Evolutionary conservation across 2,329 filamentous ascomycete genomes (phyloP).

Genomic region (Neoscytalidium dimidiatum): DNA sequence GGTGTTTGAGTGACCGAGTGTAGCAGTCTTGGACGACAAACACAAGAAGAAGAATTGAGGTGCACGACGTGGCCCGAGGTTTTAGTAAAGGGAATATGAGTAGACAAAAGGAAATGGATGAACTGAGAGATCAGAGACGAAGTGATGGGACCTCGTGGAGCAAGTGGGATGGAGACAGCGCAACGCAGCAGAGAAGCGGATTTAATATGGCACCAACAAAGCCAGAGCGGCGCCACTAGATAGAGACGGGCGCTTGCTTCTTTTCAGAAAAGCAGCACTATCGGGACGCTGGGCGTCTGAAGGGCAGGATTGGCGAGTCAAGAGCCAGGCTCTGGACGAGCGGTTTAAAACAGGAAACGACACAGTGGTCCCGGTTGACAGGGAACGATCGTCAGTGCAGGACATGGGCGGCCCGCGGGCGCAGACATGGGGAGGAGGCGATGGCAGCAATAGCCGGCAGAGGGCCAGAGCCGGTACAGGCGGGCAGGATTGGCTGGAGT

Average conservation of each 20-base stretch:
- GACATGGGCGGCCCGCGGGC: background rate
- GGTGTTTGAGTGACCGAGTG: too few species aligned
- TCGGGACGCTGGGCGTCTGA: background rate
- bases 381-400: constrained; percentile 4
- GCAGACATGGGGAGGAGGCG: background rate
- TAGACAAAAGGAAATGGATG: too few species aligned
- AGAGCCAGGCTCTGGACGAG: background rate
- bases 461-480: background rate
- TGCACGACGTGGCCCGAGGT: too few species aligned
- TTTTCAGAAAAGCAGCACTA: background rate
- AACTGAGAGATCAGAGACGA: background rate
- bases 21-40: background rate
- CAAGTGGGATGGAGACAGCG: background rate
- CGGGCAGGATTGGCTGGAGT: background rate
- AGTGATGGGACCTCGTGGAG: background rate
- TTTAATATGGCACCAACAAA: background rate
- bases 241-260: background rate
- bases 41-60: too few species aligned
- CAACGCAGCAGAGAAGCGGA: background rate
- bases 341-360: constrained; percentile 5
- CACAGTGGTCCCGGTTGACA: background rate
- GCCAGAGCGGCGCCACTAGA: background rate
- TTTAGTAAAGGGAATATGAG: too few species aligned
- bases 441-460: background rate
- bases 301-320: background rate